Base-by-base conservation (phyloP, 116 monocot species). In the Phalaenopsis hybrid region DNA sequence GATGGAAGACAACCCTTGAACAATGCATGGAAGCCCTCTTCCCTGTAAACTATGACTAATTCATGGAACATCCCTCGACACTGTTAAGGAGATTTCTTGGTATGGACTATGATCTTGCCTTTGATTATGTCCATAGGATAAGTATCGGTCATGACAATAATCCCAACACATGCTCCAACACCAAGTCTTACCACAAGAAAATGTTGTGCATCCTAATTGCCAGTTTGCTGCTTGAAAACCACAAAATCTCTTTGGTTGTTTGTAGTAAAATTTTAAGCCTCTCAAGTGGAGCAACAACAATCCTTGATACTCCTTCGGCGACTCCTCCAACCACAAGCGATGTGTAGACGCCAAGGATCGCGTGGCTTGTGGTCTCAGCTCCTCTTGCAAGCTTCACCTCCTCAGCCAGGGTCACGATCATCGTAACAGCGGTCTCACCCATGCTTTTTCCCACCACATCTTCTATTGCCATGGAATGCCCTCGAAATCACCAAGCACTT, bases 1-100 rank as follows among this genome's bases (percentile, higher is more conserved):
- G 98, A 98, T 65, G 98, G 98, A 90, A 98, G 95, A 95, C 95
- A 98, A 63, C 95, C 98, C 95, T 31, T 95, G 82, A 94, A 98
- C 37, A 98, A 61, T 75, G 98, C 95, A 74, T 90, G 87, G 70
- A 95, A 95, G 34, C 98, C 93, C 91, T 94, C 95, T 83, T 93
- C 81, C 6, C 93, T 84, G 67, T 85, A 93, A 18, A 98, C 93
- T 8, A 88, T 90, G 21, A 84, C 74, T 76, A 98, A 82, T 59
- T 93, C 98, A 88, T 98, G 93, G 82, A 94, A 87, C 89, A 98
- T 98, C 82, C 95, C 94, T 82, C 95, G 48, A 31, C 31, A 0
- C 0, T 31, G 31, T 31, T 90, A 92, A 8, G 93, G 90, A 23
- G 98, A 98, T 80, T 90, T 93, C 55, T 89, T 90, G 5, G 95